phyloP scores from a whole-genome alignment of 2,329 filamentous ascomycete species.

The Verticillium nubilum region DNA sequence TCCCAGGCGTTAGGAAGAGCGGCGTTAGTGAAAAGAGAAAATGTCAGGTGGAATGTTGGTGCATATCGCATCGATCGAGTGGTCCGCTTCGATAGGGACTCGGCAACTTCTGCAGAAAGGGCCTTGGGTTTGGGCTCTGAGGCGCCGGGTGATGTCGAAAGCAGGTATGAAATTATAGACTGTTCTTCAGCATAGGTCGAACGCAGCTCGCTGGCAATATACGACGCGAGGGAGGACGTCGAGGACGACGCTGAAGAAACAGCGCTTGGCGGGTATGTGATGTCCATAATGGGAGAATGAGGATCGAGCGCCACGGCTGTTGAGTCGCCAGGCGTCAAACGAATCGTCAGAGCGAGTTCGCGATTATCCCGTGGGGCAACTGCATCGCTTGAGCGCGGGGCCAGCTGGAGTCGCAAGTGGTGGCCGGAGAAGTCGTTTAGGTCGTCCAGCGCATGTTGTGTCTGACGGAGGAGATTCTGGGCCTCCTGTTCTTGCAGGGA shows the following conservation, averaged over 20 bases:
- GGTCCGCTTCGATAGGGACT: slow-evolving; percentile 61
- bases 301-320: slow-evolving; percentile 60
- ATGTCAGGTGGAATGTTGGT: slow-evolving; percentile 89
- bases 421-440: slow-evolving; percentile 82
- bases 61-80: slow-evolving; percentile 87
- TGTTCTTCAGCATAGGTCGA: slow-evolving; percentile 83
- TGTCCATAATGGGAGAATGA: slow-evolving; percentile 66
- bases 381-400: slow-evolving; percentile 27
- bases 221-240: slow-evolving; percentile 68
- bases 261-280: slow-evolving; percentile 69
- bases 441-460: slow-evolving; percentile 81
- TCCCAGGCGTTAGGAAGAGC: slow-evolving; percentile 83
- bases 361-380: slow-evolving; percentile 20
- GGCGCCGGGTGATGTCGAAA: slow-evolving; percentile 54
- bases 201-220: slow-evolving; percentile 72
- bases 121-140: slow-evolving; percentile 39
- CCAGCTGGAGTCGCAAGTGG: slow-evolving; percentile 67
- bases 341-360: slow-evolving; percentile 60
- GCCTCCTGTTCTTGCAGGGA: slow-evolving; percentile 61
- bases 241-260: slow-evolving; percentile 62
- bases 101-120: slow-evolving; percentile 44
- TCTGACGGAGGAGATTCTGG: slow-evolving; percentile 68
- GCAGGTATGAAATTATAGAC: slow-evolving; percentile 71
- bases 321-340: slow-evolving; percentile 59
- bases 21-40: slow-evolving; percentile 85